Base-by-base conservation (phyloP, 2,329 filamentous ascomycete species). In the Lachnellula subtilissima region DNA sequence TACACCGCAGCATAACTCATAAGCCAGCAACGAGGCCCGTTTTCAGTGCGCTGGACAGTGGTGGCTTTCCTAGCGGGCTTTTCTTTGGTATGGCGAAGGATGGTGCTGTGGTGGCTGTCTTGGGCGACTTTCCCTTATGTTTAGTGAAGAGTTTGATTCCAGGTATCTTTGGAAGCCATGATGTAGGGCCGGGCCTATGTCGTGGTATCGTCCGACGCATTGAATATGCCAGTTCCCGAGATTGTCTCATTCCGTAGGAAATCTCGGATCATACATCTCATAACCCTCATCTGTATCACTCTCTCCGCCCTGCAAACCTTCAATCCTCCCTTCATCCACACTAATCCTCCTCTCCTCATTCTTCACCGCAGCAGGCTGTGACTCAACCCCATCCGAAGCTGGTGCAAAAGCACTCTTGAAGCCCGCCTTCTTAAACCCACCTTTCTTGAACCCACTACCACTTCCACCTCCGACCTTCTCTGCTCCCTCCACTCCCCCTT, bases 351-450 rank as follows among this genome's bases (percentile, higher is more conserved):
- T 63, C 4, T 65, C 63, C 17, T 67, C 73, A 37, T 70, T 72
- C 15, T 72, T 74, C n/a, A 74, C 69, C 1, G 73, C 28, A 40
- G 37, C 37, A 32, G 37, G 14, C 37, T 40, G 15, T 5, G 37
- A 71, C 22, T 77, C 76, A 6, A 12, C 11, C 32, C 74, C 74
- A 56, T 73, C 73, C 12, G 67, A 78, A 1, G 81, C 78, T 1
- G 82, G 74, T 4, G 80, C 80, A 74, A 91, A 89, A 1, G 88
- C 87, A 65, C 85, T 87, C 73, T 90, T 92, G 71, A 92, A 92
- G 0, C 89, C 89, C 1, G 87, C 86, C 68, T 93, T 94, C 73
- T 92, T 91, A 68, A 91, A 91, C 0, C 84, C 85, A 1, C 81
- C 81, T 66, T 85, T 87, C 67, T 85, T 88, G 64, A 86, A 84